Base-by-base conservation (phyloP, 306 rosid species). In the Trifolium fragiferum region DNA sequence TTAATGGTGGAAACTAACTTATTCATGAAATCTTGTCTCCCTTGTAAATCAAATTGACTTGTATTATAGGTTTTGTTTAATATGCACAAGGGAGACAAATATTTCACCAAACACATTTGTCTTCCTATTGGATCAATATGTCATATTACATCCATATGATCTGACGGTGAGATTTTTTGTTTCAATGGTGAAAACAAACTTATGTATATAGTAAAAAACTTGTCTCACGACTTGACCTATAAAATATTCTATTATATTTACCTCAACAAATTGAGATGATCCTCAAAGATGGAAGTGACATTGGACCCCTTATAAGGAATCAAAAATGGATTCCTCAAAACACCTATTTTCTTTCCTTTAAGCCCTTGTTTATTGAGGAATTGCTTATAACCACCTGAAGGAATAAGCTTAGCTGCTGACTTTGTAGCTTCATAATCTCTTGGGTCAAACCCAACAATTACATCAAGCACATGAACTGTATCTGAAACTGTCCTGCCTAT, bases 401-500 rank as follows among this genome's bases (percentile, higher is more conserved):
- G 92, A 60, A 81, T 88, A 75, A 82, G 87, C 71, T 74, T 66
- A 1, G 85, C 46, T 11, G 89, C 85, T 65, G 77, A 75, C 44
- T 41, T 51, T 57, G 92, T 90, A 50, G 93, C 90, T 27, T 79
- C 85, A 19, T 9, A 75, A 75, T 87, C 92, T 70, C 75, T 83
- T n/a, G 82, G 82, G 38, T 90, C 92, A 61, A 80, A 80, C 38
- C 96, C 98, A 60, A 76, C 90, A 65, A 87, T 92, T 14, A 73
- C 88, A 53, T 90, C 94, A 49, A 92, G 91, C 73, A 88, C 90
- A 77, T 81, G 80, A 51, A 86, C 91, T 25, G 90, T 92, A 80
- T 92, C 98, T 6, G 91, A 85, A 35, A 90, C 94, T 11, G 89
- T 88, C 73, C 93, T 90, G 46, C 93, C 77, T 71, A 92, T 82